Conservation (phyloP, 1,284 basidiomycete species). For the Laetiporus sulphureus region DNA sequence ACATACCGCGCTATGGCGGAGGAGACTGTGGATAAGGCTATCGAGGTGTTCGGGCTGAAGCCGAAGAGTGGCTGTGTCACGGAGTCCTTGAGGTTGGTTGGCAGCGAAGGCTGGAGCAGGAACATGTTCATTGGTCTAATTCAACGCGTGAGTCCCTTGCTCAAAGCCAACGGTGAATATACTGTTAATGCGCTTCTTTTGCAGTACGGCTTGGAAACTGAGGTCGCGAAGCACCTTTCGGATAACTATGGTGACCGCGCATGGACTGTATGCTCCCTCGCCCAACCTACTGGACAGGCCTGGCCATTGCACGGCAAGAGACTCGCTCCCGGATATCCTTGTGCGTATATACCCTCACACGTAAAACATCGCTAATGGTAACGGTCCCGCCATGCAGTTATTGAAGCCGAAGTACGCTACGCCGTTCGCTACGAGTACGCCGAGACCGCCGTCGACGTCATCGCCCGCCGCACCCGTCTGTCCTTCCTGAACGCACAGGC, state of each 20-base stretch:
- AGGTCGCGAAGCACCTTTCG: conserved; percentile 92
- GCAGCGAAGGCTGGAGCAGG: conserved; percentile 91
- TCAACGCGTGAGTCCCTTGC: conserved; percentile 57
- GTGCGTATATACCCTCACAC: conserved; percentile 31
- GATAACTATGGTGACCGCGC: conserved; percentile 94
- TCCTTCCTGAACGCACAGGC: conserved; percentile 92
- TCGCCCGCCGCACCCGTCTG: conserved; percentile 86
- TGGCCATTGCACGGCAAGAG: conserved; percentile 87
- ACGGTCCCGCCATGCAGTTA: conserved; percentile 41
- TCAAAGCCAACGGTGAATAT: not conserved
- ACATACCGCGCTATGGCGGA: conserved; percentile 96
- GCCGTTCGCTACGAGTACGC: conserved; percentile 91
- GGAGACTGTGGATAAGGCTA: conserved; percentile 88
- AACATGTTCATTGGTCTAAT: conserved; percentile 98
- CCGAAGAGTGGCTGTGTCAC: conserved; percentile 71
- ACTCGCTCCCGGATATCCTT: conserved; percentile 77
- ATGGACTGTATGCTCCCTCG: conserved; percentile 87
- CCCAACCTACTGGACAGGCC: conserved; percentile 67
- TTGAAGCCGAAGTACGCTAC: conserved; percentile 93
- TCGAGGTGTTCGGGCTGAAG: conserved; percentile 71
- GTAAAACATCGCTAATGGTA: too few species aligned
- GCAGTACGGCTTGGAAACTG: conserved; percentile 84
- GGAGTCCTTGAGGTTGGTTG: conserved; percentile 77
- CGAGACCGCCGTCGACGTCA: conserved; percentile 84
- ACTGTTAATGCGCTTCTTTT: conserved; percentile 5